Evolutionary conservation across 2,329 filamentous ascomycete species (phyloP).

Genomic region (Podosphaera fusca): DNA sequence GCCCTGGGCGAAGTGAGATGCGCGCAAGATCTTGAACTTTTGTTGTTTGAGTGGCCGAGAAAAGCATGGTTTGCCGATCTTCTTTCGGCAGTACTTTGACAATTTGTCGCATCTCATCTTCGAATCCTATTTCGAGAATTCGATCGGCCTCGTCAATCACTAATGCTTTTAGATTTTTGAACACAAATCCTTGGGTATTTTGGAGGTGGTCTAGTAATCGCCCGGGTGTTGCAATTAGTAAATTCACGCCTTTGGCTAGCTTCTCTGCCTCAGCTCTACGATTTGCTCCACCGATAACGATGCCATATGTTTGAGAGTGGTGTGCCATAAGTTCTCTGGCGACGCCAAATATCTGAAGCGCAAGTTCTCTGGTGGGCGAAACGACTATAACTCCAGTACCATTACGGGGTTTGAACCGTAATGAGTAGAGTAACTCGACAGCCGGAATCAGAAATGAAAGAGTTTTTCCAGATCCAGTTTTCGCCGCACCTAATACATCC

Average conservation of each 20-base stretch:
- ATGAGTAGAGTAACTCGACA: conserved; percentile 71
- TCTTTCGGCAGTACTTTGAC: conserved; percentile 80
- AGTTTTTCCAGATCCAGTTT: conserved; percentile 92
- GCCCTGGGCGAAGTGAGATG: conserved; percentile 75
- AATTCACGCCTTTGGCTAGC: conserved; percentile 78
- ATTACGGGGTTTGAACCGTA: conserved; percentile 88
- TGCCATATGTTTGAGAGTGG: conserved; percentile 75
- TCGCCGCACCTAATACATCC: conserved; percentile 84
- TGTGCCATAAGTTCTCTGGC: conserved; percentile 79
- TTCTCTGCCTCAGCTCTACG: conserved; percentile 79
- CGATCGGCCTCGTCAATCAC: conserved; percentile 94
- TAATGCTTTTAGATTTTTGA: conserved; percentile 79
- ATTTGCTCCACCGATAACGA: conserved; percentile 90
- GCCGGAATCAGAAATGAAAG: conserved; percentile 85
- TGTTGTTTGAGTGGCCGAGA: conserved; percentile 93
- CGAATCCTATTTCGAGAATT: conserved; percentile 91
- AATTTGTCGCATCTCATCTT: conserved; percentile 94
- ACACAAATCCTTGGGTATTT: conserved; percentile 71
- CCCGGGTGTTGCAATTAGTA: conserved; percentile 83
- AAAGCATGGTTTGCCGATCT: conserved; percentile 86
- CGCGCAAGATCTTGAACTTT: conserved; percentile 93
- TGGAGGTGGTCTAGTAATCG: conserved; percentile 82
- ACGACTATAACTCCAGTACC: conserved; percentile 82
- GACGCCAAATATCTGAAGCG: conserved; percentile 88
- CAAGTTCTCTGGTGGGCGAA: conserved; percentile 79